These are phyloP conservation scores for Ottelia alismoides DNA, from an alignment of 106 monocot species.

Conservation along the genomic window DNA sequence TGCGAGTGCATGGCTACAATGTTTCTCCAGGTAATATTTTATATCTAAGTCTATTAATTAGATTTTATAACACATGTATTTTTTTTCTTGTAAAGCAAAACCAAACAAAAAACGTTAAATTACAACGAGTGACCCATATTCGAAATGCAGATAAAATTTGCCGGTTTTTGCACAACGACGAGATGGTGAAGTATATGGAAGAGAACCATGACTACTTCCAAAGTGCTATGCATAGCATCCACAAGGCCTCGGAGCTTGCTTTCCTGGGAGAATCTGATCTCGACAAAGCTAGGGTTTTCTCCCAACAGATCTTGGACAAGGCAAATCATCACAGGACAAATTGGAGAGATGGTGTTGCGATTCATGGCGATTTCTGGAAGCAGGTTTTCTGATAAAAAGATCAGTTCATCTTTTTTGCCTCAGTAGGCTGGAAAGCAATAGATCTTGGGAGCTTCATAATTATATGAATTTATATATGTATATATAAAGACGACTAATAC, in stretches of 20 bases:
- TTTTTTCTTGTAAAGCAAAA: neutral
- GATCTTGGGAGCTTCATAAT: no score
- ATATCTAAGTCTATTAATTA: neutral
- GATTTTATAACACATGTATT: no score
- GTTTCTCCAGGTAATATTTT: conserved; percentile 20
- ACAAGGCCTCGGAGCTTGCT: conserved; percentile 17
- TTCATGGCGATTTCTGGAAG: neutral
- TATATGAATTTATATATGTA: no score
- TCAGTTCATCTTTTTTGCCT: no score
- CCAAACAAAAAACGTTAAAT: neutral
- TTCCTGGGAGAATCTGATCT: conserved; percentile 17
- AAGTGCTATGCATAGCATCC: conserved; percentile 9
- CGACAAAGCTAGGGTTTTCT: conserved; percentile 5
- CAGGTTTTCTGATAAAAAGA: no score
- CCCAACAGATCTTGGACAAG: conserved; percentile 5
- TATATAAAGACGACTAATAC: no score
- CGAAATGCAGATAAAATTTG: conserved; percentile 10
- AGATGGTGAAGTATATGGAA: conserved; percentile 10
- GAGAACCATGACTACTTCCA: conserved; percentile 9
- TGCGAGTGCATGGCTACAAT: conserved; percentile 17
- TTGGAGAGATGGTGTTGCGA: neutral
- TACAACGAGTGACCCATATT: neutral
- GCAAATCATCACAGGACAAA: neutral
- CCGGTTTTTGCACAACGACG: conserved; percentile 11
- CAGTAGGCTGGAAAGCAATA: no score